A percentile compares a stretch with the other conserved stretches of the same genome.
Conservation (phyloP, 129 eudicot species). For the Gnaphalium uliginosum region DNA sequence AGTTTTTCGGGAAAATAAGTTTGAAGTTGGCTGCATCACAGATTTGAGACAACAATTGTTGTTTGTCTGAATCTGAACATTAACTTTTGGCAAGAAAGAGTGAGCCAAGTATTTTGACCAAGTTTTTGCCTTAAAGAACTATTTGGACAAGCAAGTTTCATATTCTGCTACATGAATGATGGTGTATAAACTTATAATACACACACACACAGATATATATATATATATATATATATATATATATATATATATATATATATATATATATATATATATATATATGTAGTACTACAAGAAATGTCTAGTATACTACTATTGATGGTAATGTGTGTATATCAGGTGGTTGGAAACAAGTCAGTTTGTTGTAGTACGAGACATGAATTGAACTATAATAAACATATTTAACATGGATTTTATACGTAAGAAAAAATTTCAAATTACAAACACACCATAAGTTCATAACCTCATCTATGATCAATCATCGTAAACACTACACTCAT, state of each 20-base stretch:
- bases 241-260: no score
- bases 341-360: not conserved
- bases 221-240: no score
- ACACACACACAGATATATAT: no score
- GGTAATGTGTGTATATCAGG: not conserved
- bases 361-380: not conserved
- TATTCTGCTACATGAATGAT: not conserved
- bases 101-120: constrained; percentile 15
- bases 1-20: constrained; percentile 28
- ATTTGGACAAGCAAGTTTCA: not conserved
- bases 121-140: not conserved
- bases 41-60: constrained; percentile 28
- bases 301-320: not conserved
- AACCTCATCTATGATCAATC: constrained; percentile 9
- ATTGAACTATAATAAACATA: not conserved
- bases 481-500: constrained; percentile 38
- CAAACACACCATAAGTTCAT: not conserved
- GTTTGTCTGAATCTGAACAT: constrained; percentile 19
- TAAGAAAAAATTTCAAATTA: not conserved
- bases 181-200: not conserved
- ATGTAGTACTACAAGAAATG: not conserved
- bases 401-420: not conserved
- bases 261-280: no score
- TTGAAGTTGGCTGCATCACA: constrained; percentile 27
- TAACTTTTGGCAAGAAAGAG: constrained; percentile 20